These are phyloP conservation scores for Termitomyces sp. DNA, from an alignment of 768 basidiomycete genomes.

Conservation along the genomic window DNA sequence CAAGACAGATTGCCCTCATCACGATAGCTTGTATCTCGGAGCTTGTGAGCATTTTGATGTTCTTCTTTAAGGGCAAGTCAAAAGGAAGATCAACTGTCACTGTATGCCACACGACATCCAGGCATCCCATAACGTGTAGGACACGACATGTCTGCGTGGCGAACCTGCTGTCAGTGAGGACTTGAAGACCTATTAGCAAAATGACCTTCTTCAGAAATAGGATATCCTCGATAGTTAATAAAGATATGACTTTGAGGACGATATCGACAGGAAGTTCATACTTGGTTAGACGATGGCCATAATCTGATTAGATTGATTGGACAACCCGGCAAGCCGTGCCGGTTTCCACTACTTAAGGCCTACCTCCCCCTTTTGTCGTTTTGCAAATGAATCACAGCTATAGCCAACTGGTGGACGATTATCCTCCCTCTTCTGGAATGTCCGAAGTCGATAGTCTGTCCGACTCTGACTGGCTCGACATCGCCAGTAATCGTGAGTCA, in stretches of 20 bases:
- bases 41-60: slow-evolving; percentile 29
- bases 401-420: slow-evolving; percentile 24
- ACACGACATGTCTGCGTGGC: slow-evolving; percentile 56
- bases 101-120: slow-evolving; percentile 54
- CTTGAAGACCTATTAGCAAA: not conserved
- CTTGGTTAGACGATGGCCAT: not conserved
- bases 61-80: slow-evolving; percentile 31
- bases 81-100: slow-evolving; percentile 41
- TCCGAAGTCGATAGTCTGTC: slow-evolving; percentile 65
- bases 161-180: not conserved
- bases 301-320: slow-evolving; percentile 14
- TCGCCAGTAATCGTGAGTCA: slow-evolving; percentile 63
- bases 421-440: slow-evolving; percentile 35
- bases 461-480: slow-evolving; percentile 83
- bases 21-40: slow-evolving; percentile 33
- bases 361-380: slow-evolving; percentile 19
- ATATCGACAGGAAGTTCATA: slow-evolving; percentile 36
- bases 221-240: slow-evolving; percentile 33
- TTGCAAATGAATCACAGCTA: slow-evolving; percentile 24
- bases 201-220: slow-evolving; percentile 44
- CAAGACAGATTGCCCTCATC: slow-evolving; percentile 40
- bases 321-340: slow-evolving; percentile 9
- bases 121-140: slow-evolving; percentile 43
- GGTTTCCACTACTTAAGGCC: slow-evolving; percentile 19
- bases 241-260: slow-evolving; percentile 29